These are phyloP conservation scores for Pterula multifida DNA, from an alignment of 1,284 basidiomycete genomes.

Conservation along the genomic window DNA sequence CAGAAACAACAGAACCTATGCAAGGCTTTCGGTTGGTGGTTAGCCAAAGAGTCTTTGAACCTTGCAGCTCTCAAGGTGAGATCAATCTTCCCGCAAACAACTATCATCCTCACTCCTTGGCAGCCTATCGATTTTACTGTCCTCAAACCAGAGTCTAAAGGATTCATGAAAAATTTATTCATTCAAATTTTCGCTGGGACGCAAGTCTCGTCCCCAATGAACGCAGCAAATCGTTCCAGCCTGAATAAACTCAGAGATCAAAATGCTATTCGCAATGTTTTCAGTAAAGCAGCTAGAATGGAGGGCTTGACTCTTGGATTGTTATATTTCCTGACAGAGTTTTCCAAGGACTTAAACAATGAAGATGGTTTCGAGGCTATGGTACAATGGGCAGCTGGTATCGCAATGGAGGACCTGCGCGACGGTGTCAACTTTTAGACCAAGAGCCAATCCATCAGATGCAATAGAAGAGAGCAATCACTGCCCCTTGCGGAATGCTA, in stretches of 20 bases:
- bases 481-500: constrained; percentile 52
- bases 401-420: constrained; percentile 58
- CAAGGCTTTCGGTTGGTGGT: constrained; percentile 74
- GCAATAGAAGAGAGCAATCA: background rate
- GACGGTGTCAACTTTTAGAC: constrained; percentile 38
- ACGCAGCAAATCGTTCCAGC: constrained; percentile 22
- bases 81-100: constrained; percentile 1
- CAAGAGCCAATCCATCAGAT: background rate
- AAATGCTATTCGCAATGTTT: constrained; percentile 57
- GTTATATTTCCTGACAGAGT: constrained; percentile 41
- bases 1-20: constrained; percentile 56
- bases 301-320: constrained; percentile 56
- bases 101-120: background rate
- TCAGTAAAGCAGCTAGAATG: constrained; percentile 53
- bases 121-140: constrained; percentile 79
- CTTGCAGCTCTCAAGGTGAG: constrained; percentile 76
- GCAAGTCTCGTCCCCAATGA: constrained; percentile 60
- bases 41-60: constrained; percentile 62
- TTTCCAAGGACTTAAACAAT: constrained; percentile 26
- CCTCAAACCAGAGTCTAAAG: constrained; percentile 48
- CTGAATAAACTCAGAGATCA: constrained; percentile 36
- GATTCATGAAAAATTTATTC: constrained; percentile 64
- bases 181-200: constrained; percentile 57
- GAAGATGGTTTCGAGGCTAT: constrained; percentile 31
- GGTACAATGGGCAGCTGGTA: constrained; percentile 47